Percentiles rank a stretch among this genome's conserved stretches.
phyloP scores from a whole-genome alignment of 768 basidiomycete genomes.

The Russula sp. region DNA sequence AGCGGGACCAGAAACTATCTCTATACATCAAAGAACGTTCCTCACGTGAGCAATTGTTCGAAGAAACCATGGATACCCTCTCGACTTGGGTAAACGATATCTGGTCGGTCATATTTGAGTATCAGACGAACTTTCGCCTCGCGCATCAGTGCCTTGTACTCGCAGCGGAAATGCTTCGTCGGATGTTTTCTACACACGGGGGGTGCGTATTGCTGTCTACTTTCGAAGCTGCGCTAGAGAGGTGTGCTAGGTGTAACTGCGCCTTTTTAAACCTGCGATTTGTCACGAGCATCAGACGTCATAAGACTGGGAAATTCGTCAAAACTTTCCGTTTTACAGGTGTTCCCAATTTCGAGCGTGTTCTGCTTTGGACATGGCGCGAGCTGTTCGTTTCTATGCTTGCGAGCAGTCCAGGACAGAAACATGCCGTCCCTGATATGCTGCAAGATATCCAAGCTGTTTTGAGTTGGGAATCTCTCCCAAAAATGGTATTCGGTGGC shows the following conservation, averaged over 20 bases:
- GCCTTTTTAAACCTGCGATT: conserved; percentile 43
- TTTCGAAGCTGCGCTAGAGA: conserved; percentile 11
- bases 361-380: conserved; percentile 62
- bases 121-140: conserved; percentile 42
- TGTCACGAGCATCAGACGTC: conserved; percentile 38
- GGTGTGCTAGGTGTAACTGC: conserved; percentile 47
- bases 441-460: conserved; percentile 50
- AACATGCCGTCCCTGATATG: conserved; percentile 43
- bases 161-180: conserved; percentile 40
- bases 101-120: conserved; percentile 58
- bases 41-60: conserved; percentile 47
- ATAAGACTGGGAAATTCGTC: conserved; percentile 39
- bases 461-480: conserved; percentile 47
- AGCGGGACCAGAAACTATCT: conserved; percentile 47
- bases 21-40: conserved; percentile 47
- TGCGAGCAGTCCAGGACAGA: conserved; percentile 32
- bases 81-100: conserved; percentile 57
- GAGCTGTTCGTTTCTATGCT: conserved; percentile 58
- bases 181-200: conserved; percentile 38
- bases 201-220: conserved; percentile 27
- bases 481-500: conserved; percentile 52
- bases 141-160: conserved; percentile 57
- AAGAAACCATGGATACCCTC: conserved; percentile 51
- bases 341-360: conserved; percentile 40
- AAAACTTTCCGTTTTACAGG: conserved; percentile 47